Evolutionary conservation across 495 filamentous ascomycete species (phyloP), one percentile per base, ranked within the genome.

Genomic region (Lentithecium fluviatile): DNA sequence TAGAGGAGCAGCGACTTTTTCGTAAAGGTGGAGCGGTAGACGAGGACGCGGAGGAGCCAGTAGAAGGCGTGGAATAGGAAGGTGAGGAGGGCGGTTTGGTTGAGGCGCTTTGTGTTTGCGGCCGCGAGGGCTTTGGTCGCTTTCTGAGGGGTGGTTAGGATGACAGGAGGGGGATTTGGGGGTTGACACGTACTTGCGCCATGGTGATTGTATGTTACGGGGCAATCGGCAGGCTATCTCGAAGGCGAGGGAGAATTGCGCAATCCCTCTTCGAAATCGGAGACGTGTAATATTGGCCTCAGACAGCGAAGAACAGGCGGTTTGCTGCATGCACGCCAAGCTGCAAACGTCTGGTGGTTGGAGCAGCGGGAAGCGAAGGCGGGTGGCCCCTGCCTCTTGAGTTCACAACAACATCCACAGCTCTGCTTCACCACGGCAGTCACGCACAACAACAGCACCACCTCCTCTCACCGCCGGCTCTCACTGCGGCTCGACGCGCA

Each of bases 101-200:
- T 86, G 46, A 98, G 84, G 38, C 83, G 74, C 20, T 79, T 71
- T 49, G 81, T 75, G 75, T 98, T 98, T 76, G 86, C 82, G 48
- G 86, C 84, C 8, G 94, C 95, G 49, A 90, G 84, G 64, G 90
- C 85, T 79, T 98, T 98, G 71, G 87, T 84, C 60, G 95, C 91
- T 88, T 96, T 98, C 82, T 97, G 78, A 23, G 61, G 24, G 7
- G 8, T 26, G 19, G 40, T 26, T 60, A 37, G 56, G 56, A 25
- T 50, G 36, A 24, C n/a, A 17, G 55, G 38, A 7, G 13, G 49
- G 17, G 43, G 20, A 10, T 26, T 37, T 21, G 6, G 11, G 3
- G 29, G 17, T 49, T 29, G 13, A 23, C 4, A 51, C 56, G 40
- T 56, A 62, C 64, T 43, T 66, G 58, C 17, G 64, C 64, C 64